Base-by-base conservation (phyloP, 257 asterid species). In the Ajuga chamaepitys region DNA sequence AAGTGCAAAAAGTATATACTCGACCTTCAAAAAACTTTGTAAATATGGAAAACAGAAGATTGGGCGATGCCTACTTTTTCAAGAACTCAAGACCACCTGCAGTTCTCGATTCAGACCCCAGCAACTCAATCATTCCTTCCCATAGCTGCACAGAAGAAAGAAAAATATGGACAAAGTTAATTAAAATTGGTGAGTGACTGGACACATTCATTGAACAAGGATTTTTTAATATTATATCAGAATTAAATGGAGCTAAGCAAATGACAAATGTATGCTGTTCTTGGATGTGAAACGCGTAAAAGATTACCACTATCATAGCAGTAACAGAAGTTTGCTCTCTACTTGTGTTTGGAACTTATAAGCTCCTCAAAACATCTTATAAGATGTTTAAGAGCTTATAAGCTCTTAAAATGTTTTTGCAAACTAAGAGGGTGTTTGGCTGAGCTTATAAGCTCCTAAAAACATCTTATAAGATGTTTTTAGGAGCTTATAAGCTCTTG, bases 121-220 rank as follows among this genome's bases (percentile, higher is more conserved):
- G 82, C 76, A 93, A 75, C 61, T 87, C 99, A 61, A 87, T 85
- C 80, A 89, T 82, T 60, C 99, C 97, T 83, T 93, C 99, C 99
- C 99, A 93, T 84, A 83, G 97, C 97, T 93, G 83, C 72, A 68
- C 48, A 45, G 52, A 54, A 41, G 37, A 64, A 50, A 64, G 59
- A 64, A 52, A 45, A 22, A 30, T 55, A 41, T 64, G 10, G 30
- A 41, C 30, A 11, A 20, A 47, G 30, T 58, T 22, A 11, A 26
- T 17, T n/a, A n/a, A n/a, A n/a, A n/a, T n/a, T n/a, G n/a, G n/a
- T n/a, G n/a, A n/a, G 28, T 32, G 25, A 58, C n/a, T 28, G 44
- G 74, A 47, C 53, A 59, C 16, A 24, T 54, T 28, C 21, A 41
- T 62, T 9, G 32, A 59, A 48, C 34, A 70, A 13, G 20, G 9